A percentile compares a stretch with the other conserved stretches of the same genome.
These are phyloP conservation scores for Anthoceros angustus DNA, from an alignment of 225 moss, liverwort and hornwort genomes.

Conservation along the genomic window DNA sequence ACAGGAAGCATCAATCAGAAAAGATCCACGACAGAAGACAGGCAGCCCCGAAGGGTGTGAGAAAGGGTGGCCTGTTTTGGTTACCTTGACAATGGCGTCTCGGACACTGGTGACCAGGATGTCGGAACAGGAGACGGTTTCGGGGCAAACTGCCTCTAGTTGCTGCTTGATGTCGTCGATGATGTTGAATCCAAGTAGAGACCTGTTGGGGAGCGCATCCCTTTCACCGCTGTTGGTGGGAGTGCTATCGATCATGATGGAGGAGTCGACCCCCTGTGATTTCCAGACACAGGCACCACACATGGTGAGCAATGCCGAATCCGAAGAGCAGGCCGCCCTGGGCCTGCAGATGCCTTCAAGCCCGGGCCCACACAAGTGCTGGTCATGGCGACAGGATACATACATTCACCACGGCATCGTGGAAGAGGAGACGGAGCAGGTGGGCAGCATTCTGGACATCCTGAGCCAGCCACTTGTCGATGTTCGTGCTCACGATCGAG, in stretches of 20 bases:
- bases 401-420: constrained; percentile 10
- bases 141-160: constrained; percentile 9
- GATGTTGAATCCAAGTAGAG: constrained; percentile 2
- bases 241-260: constrained; percentile 9
- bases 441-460: neutral
- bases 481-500: neutral
- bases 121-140: constrained; percentile 9
- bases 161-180: constrained; percentile 10
- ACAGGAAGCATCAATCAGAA: too few species aligned
- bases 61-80: neutral
- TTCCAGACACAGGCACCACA: too few species aligned
- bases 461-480: neutral
- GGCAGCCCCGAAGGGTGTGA: too few species aligned
- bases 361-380: too few species aligned
- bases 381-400: neutral
- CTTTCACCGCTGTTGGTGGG: neutral
- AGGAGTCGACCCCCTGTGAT: constrained; percentile 6
- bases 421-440: constrained; percentile 8
- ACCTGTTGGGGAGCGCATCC: constrained; percentile 5
- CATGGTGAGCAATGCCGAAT: too few species aligned
- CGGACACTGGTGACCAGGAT: constrained; percentile 6
- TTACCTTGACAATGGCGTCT: constrained; percentile 7
- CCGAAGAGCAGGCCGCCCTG: neutral
- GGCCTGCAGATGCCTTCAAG: neutral
- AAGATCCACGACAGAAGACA: too few species aligned